Evolutionary conservation across 768 basidiomycete genomes (phyloP).

Genomic region (Termitomyces bulborhizus): DNA sequence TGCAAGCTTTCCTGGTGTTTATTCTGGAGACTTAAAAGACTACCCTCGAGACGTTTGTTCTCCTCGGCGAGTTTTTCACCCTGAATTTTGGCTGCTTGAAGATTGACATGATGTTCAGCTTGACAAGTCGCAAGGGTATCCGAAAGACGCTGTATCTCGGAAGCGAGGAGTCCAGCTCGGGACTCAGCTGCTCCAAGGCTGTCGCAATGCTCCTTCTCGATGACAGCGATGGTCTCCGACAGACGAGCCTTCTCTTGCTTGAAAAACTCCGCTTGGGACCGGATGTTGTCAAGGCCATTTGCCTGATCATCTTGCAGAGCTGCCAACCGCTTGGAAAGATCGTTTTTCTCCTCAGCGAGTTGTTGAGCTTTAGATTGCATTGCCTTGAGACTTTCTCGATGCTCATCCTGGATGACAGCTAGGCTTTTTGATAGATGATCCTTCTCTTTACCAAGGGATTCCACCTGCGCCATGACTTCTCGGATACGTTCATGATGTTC

Average conservation of each 20-base stretch:
- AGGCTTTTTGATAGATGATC: slow-evolving; percentile 2
- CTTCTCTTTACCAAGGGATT: slow-evolving; percentile 4
- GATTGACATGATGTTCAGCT: slow-evolving; percentile 1
- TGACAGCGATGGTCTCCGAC: neutral
- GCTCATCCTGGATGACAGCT: neutral
- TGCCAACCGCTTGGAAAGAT: neutral
- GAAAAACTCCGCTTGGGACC: slow-evolving; percentile 1
- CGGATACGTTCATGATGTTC: neutral
- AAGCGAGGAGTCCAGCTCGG: neutral
- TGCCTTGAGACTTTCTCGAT: neutral
- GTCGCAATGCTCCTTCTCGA: slow-evolving; percentile 4
- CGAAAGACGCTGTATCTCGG: slow-evolving; percentile 1
- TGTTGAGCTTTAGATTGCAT: neutral
- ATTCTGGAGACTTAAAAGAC: neutral
- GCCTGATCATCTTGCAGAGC: slow-evolving; percentile 1
- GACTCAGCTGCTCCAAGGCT: neutral
- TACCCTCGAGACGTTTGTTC: slow-evolving; percentile 1
- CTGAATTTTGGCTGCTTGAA: neutral
- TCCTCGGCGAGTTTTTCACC: neutral
- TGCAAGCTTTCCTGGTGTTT: slow-evolving; percentile 4
- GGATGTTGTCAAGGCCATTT: neutral
- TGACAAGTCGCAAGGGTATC: slow-evolving; percentile 1
- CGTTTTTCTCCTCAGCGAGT: slow-evolving; percentile 1
- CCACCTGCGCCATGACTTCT: neutral
- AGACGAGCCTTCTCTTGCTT: slow-evolving; percentile 2